A percentile compares a stretch with the other conserved stretches of the same genome.
Evolutionary conservation across 495 filamentous ascomycete genomes (phyloP).

Genomic region (Neurospora hispaniola): DNA sequence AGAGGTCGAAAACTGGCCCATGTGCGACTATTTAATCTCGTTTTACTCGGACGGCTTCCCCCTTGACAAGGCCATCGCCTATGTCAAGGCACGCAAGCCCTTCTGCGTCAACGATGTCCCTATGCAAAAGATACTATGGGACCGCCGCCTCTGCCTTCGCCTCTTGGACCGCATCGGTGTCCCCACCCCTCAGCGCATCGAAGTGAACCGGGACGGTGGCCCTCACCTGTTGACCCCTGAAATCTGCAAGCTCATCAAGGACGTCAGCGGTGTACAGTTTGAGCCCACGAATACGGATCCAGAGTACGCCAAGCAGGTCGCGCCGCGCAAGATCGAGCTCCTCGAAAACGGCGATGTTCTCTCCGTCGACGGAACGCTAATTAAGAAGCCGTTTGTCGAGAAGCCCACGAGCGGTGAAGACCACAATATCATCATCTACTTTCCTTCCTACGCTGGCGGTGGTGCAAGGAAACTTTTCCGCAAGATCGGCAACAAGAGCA

Average conservation of each 20-base stretch:
- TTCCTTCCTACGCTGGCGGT: conserved; percentile 70
- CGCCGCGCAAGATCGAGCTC: conserved; percentile 65
- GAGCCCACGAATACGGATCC: conserved; percentile 60
- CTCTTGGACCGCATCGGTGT: conserved; percentile 85
- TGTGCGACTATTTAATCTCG: conserved; percentile 86
- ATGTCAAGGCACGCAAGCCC: conserved; percentile 80
- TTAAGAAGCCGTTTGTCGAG: conserved; percentile 94
- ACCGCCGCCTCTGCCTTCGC: conserved; percentile 76
- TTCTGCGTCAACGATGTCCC: conserved; percentile 96
- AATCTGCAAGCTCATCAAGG: conserved; percentile 64
- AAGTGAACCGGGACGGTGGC: conserved; percentile 90
- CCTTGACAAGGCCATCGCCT: conserved; percentile 91
- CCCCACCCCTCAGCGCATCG: conserved; percentile 77
- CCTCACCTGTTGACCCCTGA: conserved; percentile 66
- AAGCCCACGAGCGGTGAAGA: conserved; percentile 98
- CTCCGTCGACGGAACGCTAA: conserved; percentile 67
- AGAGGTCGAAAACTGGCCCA: conserved; percentile 65
- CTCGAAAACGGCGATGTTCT: conserved; percentile 81
- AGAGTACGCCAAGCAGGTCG: conserved; percentile 37
- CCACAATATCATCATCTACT: conserved; percentile 98
- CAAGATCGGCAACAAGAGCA: conserved; percentile 97
- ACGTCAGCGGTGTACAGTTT: conserved; percentile 68
- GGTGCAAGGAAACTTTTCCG: conserved; percentile 88
- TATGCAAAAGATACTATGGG: conserved; percentile 98
- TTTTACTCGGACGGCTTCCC: conserved; percentile 98